A percentile compares a stretch with the other conserved stretches of the same genome.
Conservation (phyloP, 139 green algal genomes). For the Coccomyxa sp. region DNA sequence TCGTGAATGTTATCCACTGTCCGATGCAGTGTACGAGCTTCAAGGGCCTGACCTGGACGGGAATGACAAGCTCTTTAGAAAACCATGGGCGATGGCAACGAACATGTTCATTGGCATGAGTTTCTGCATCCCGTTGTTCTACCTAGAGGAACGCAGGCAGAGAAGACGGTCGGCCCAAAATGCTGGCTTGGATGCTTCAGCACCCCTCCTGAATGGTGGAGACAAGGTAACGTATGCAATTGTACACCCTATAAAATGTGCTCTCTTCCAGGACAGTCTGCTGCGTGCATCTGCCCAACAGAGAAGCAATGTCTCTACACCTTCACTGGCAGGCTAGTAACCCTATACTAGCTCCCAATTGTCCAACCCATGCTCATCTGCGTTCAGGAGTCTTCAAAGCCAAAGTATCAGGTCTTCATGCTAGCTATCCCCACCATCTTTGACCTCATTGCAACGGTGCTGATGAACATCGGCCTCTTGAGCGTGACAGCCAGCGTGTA, state of each 20-base stretch:
- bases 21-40: constrained; percentile 57
- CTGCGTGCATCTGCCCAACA: no score
- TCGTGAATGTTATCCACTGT: background rate
- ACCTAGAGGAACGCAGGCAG: constrained; percentile 21
- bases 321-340: no score
- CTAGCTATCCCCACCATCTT: constrained; percentile 57
- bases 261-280: no score
- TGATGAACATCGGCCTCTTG: constrained; percentile 70
- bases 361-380: no score
- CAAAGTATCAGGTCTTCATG: constrained; percentile 26
- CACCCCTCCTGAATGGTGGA: background rate
- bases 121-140: constrained; percentile 55
- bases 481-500: constrained; percentile 52
- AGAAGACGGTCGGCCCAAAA: background rate
- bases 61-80: constrained; percentile 38
- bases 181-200: background rate
- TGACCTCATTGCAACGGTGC: constrained; percentile 59
- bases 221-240: background rate
- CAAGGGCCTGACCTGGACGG: constrained; percentile 33
- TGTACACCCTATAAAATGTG: no score
- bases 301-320: no score
- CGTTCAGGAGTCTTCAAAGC: background rate
- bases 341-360: no score
- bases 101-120: constrained; percentile 61
- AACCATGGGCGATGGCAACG: constrained; percentile 57